Evolutionary conservation across 2,329 filamentous ascomycete species (phyloP).

Genomic region (Alternaria sp.): DNA sequence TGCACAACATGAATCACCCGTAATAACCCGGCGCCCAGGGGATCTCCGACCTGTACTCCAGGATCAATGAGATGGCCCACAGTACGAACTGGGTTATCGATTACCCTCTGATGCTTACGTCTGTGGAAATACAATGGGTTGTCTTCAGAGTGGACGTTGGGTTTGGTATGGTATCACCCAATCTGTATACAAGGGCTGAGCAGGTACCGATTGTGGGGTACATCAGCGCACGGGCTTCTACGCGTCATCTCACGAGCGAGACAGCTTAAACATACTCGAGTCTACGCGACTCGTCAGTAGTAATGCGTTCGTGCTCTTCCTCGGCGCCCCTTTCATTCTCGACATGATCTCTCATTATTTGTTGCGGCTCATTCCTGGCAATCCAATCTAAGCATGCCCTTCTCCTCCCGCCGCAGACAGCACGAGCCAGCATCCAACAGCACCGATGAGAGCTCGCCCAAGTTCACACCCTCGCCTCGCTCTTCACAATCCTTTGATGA

Average conservation of each 20-base stretch:
- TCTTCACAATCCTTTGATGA: constrained; percentile 29
- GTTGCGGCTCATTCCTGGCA: background rate
- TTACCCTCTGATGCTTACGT: background rate
- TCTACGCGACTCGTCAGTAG: background rate
- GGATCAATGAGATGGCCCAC: background rate
- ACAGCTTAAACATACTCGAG: constrained; percentile 1
- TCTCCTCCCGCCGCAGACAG: constrained; percentile 23
- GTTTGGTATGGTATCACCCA: background rate
- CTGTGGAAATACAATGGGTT: background rate
- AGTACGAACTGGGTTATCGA: background rate
- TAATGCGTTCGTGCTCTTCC: constrained; percentile 9
- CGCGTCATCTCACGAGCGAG: constrained; percentile 17
- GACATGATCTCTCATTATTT: constrained; percentile 7
- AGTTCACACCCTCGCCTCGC: constrained; percentile 35
- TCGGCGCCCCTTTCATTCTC: background rate
- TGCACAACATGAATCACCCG: background rate
- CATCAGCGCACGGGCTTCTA: constrained; percentile 19
- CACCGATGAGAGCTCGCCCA: constrained; percentile 31
- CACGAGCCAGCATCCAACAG: constrained; percentile 29
- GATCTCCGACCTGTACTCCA: background rate
- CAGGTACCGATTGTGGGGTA: constrained; percentile 16
- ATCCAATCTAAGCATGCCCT: constrained; percentile 23
- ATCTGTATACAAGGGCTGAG: background rate
- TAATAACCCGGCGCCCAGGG: background rate
- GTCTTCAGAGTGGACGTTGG: background rate